A percentile compares a stretch with the other conserved stretches of the same genome.
phyloP scores from a whole-genome alignment of 441 rosid species.

The Erodium chrysanthum region DNA sequence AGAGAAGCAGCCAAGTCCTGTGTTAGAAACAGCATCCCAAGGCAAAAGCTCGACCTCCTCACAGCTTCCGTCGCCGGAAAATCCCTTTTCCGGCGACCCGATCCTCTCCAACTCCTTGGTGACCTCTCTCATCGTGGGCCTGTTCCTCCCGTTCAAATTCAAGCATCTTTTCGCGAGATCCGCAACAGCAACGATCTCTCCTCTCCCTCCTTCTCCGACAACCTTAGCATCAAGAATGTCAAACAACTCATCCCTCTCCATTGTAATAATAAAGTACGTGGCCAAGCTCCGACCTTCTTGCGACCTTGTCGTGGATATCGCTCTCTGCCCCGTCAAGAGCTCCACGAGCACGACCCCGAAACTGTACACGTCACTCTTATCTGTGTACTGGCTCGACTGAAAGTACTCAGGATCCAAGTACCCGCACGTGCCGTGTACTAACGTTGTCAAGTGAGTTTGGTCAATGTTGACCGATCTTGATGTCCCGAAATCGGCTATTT shows the following conservation, averaged over 20 bases:
- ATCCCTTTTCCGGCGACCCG: not conserved
- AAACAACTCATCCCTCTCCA: conserved; percentile 4
- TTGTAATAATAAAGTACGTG: not conserved
- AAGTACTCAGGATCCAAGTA: conserved; percentile 6
- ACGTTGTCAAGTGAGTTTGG: not conserved
- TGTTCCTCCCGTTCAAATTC: conserved; percentile 2
- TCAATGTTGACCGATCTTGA: not conserved
- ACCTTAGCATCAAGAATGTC: conserved; percentile 1
- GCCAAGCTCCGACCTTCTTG: not conserved
- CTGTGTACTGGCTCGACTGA: not conserved
- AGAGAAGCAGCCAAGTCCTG: too few species aligned
- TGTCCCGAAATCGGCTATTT: conserved; percentile 4
- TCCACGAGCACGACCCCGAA: conserved; percentile 1
- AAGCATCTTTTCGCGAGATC: conserved; percentile 7
- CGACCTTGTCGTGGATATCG: conserved; percentile 1
- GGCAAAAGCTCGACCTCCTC: not conserved
- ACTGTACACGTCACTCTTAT: conserved; percentile 5
- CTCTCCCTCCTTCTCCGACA: not conserved
- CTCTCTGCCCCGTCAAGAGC: conserved; percentile 2
- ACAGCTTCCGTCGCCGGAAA: not conserved
- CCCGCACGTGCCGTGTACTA: conserved; percentile 5
- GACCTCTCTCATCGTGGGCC: conserved; percentile 2
- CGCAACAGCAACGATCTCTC: not conserved
- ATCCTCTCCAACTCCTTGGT: not conserved
- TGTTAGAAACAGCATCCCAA: not conserved